A percentile compares a stretch with the other conserved stretches of the same genome.
Conservation (phyloP, 192 early-diverging fungal genomes). For the Umbelopsis ramanniana region DNA sequence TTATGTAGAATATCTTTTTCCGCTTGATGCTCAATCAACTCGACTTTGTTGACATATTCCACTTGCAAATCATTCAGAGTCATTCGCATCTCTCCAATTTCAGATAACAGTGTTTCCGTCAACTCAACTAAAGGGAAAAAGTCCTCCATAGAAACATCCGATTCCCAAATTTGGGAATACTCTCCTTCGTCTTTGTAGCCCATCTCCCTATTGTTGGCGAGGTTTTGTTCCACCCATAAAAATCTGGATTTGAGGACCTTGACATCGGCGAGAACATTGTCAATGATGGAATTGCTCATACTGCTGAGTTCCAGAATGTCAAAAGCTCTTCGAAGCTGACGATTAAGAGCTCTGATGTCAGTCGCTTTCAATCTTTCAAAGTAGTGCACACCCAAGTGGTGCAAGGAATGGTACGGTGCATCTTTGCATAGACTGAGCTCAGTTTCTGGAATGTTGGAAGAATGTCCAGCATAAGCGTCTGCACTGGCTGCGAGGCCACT, state of each 20-base stretch:
- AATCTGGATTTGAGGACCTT: slow-evolving; percentile 49
- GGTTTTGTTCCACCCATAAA: slow-evolving; percentile 43
- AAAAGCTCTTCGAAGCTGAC: slow-evolving; percentile 53
- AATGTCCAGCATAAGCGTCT: neutral
- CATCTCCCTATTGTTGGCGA: slow-evolving; percentile 11
- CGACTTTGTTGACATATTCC: slow-evolving; percentile 60
- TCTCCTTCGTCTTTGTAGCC: slow-evolving; percentile 36
- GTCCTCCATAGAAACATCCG: slow-evolving; percentile 45
- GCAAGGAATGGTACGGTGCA: slow-evolving; percentile 48
- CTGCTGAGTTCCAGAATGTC: slow-evolving; percentile 59
- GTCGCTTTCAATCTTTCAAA: slow-evolving; percentile 54
- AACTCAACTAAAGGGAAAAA: slow-evolving; percentile 53
- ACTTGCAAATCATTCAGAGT: slow-evolving; percentile 66
- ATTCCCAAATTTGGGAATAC: slow-evolving; percentile 6
- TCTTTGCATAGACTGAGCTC: slow-evolving; percentile 5
- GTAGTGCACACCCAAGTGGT: slow-evolving; percentile 39
- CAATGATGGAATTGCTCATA: slow-evolving; percentile 60
- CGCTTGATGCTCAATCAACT: slow-evolving; percentile 45
- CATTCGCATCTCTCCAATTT: slow-evolving; percentile 54
- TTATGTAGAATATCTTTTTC: slow-evolving; percentile 48
- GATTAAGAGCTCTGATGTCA: slow-evolving; percentile 56
- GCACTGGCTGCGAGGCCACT: neutral
- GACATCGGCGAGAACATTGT: slow-evolving; percentile 55
- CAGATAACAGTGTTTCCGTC: slow-evolving; percentile 50
- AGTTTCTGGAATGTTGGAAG: neutral